Evolutionary conservation across 2,329 filamentous ascomycete species (phyloP).

Genomic region (Fusarium staphyleae): DNA sequence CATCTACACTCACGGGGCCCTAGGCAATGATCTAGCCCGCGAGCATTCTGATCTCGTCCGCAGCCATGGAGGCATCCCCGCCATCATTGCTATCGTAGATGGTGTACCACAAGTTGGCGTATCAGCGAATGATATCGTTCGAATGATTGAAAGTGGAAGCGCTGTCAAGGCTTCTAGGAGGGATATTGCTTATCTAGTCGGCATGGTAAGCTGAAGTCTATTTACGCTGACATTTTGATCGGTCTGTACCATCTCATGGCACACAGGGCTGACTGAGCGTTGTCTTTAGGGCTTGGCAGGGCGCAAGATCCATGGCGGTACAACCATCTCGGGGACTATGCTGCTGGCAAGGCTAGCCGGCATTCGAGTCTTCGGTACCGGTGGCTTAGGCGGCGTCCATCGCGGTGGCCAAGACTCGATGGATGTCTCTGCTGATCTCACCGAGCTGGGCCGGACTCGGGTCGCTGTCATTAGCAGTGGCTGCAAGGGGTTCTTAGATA

Average conservation of each 20-base stretch:
- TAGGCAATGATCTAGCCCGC: constrained; percentile 75
- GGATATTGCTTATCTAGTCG: constrained; percentile 83
- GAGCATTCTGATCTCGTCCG: constrained; percentile 88
- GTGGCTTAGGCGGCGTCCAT: constrained; percentile 93
- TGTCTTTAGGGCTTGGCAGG: constrained; percentile 44
- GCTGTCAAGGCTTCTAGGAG: constrained; percentile 86
- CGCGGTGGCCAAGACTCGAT: constrained; percentile 84
- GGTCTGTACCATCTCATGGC: background rate
- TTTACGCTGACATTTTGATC: background rate
- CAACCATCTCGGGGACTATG: constrained; percentile 94
- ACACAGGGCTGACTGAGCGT: constrained; percentile 16
- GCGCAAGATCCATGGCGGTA: constrained; percentile 81
- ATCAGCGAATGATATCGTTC: constrained; percentile 72
- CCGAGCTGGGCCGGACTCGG: constrained; percentile 87
- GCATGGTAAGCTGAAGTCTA: constrained; percentile 63
- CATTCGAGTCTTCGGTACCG: constrained; percentile 92
- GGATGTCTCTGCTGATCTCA: constrained; percentile 95
- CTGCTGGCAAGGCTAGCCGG: constrained; percentile 84
- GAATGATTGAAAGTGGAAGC: constrained; percentile 71
- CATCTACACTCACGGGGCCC: constrained; percentile 93
- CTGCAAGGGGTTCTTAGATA: constrained; percentile 96
- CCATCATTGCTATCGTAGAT: constrained; percentile 87
- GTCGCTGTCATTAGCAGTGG: constrained; percentile 90
- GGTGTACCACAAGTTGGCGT: constrained; percentile 85
- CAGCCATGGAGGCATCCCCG: constrained; percentile 81